phyloP scores from a whole-genome alignment of 2,329 filamentous ascomycete species.

The Hypoxylon sp. region DNA sequence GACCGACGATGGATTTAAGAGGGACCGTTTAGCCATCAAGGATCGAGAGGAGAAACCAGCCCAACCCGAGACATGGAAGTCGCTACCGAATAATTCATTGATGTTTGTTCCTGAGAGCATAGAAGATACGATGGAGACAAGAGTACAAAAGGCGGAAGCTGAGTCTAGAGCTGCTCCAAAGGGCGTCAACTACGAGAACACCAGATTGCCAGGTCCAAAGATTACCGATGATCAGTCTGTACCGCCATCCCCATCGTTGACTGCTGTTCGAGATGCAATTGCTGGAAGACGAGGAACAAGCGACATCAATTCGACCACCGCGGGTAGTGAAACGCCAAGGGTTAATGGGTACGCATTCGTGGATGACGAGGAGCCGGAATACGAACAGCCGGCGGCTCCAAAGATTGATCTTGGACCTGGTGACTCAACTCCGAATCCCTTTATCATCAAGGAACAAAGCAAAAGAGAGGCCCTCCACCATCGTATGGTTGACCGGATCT shows the following conservation, averaged over 20 bases:
- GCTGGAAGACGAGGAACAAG: slow-evolving; percentile 76
- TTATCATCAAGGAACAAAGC: slow-evolving; percentile 81
- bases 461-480: slow-evolving; percentile 86
- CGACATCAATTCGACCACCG: slow-evolving; percentile 72
- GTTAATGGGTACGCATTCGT: slow-evolving; percentile 97
- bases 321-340: slow-evolving; percentile 84
- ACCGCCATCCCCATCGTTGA: slow-evolving; percentile 86
- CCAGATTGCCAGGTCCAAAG: slow-evolving; percentile 74
- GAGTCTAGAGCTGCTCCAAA: slow-evolving; percentile 82
- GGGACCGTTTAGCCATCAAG: slow-evolving; percentile 73
- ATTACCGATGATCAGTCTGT: slow-evolving; percentile 60
- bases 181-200: slow-evolving; percentile 85
- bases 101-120: slow-evolving; percentile 86
- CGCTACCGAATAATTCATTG: slow-evolving; percentile 81
- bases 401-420: slow-evolving; percentile 71
- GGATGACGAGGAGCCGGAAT: slow-evolving; percentile 78
- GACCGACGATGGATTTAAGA: slow-evolving; percentile 70
- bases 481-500: slow-evolving; percentile 86
- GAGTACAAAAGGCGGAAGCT: slow-evolving; percentile 77
- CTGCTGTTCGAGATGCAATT: slow-evolving; percentile 87
- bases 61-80: slow-evolving; percentile 81
- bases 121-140: slow-evolving; percentile 72
- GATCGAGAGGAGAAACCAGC: slow-evolving; percentile 81
- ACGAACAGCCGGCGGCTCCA: slow-evolving; percentile 59
- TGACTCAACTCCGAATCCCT: slow-evolving; percentile 80